Evolutionary conservation across 108 stramenopile genomes (phyloP).

Genomic region (Skeletonema potamos): DNA sequence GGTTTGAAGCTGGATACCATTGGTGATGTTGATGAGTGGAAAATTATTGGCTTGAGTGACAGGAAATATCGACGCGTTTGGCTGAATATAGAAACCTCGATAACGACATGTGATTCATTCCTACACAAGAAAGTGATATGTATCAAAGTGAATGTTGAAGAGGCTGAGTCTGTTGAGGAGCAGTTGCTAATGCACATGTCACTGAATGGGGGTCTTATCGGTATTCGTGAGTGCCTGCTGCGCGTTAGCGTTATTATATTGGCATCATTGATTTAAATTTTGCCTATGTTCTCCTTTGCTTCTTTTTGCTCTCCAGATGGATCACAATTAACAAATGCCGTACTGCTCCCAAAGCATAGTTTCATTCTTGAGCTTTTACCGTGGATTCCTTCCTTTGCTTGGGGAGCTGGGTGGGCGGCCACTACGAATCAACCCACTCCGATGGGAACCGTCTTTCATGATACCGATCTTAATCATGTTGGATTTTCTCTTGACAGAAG

Average conservation of each 20-base stretch:
- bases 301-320: no score
- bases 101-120: slow-evolving; percentile 22
- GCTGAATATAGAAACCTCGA: no score
- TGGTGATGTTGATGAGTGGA: slow-evolving; percentile 20
- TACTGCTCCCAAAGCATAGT: slow-evolving; percentile 6
- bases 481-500: slow-evolving; percentile 7
- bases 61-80: slow-evolving; percentile 33
- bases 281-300: slow-evolving; percentile 26
- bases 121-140: slow-evolving; percentile 14
- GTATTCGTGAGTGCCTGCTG: slow-evolving; percentile 42
- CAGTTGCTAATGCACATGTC: slow-evolving; percentile 22
- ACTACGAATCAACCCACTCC: slow-evolving; percentile 31
- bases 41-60: slow-evolving; percentile 24
- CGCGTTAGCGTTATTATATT: slow-evolving; percentile 19
- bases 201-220: slow-evolving; percentile 28
- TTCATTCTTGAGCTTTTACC: slow-evolving; percentile 14
- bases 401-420: slow-evolving; percentile 13
- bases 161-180: not conserved
- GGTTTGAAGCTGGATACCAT: not conserved
- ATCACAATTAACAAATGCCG: slow-evolving; percentile 20
- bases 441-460: slow-evolving; percentile 35
- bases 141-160: slow-evolving; percentile 30
- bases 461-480: slow-evolving; percentile 38
- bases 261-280: slow-evolving; percentile 14
- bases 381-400: not conserved